Evolutionary conservation across 345 rosid species (phyloP).

Genomic region (Populus ilicifolia): DNA sequence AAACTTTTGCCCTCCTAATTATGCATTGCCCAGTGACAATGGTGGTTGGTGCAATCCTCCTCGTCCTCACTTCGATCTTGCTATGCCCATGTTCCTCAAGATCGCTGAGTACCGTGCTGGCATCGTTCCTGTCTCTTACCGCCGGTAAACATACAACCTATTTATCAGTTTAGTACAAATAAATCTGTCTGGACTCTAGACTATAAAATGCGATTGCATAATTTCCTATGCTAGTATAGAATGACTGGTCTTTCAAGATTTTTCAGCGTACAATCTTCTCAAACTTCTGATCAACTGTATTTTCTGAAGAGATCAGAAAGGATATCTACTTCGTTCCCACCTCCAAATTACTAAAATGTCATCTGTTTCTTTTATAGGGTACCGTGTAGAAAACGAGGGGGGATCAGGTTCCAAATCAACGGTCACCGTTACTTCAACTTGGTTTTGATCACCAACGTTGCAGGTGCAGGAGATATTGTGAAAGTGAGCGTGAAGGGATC

Average conservation of each 20-base stretch:
- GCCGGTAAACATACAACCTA: slow-evolving; percentile 44
- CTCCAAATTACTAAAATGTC: not conserved
- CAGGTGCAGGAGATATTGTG: slow-evolving; percentile 63
- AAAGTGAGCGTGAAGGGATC: slow-evolving; percentile 58
- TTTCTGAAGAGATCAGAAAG: not conserved
- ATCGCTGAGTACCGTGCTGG: slow-evolving; percentile 66
- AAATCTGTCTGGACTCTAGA: not conserved
- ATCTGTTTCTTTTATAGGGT: slow-evolving; percentile 25
- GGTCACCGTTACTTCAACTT: slow-evolving; percentile 62
- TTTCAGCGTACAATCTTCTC: not conserved
- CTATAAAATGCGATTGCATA: not conserved
- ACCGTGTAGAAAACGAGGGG: slow-evolving; percentile 54
- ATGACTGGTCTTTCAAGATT: not conserved
- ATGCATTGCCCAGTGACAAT: slow-evolving; percentile 51
- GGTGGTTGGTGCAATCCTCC: slow-evolving; percentile 95
- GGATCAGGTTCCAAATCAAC: slow-evolving; percentile 62
- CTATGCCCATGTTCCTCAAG: slow-evolving; percentile 73
- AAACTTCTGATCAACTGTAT: not conserved
- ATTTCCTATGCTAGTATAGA: not conserved
- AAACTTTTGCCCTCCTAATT: slow-evolving; percentile 67
- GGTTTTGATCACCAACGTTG: slow-evolving; percentile 61
- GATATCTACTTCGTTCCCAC: not conserved
- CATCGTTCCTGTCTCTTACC: slow-evolving; percentile 65
- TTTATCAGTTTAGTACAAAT: too few species aligned
- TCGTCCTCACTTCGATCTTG: slow-evolving; percentile 65